phyloP scores from a whole-genome alignment of 306 rosid species.

The Fragaria iinumae region DNA sequence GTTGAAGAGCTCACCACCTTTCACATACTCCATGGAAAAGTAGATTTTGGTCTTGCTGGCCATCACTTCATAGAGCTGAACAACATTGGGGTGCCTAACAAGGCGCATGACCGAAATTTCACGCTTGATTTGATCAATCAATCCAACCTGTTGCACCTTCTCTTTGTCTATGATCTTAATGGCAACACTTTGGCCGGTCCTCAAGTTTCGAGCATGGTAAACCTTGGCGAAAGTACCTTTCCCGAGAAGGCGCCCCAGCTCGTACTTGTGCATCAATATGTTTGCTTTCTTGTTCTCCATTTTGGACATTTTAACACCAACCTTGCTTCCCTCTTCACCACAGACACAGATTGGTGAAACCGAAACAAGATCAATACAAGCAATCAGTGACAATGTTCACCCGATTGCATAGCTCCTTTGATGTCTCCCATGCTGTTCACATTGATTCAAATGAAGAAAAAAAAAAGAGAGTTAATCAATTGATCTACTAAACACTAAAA shows the following conservation, averaged over 20 bases:
- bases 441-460: neutral
- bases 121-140: conserved; percentile 59
- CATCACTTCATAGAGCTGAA: conserved; percentile 61
- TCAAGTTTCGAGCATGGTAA: conserved; percentile 45
- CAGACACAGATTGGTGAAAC: neutral
- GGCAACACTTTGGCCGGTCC: conserved; percentile 46
- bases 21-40: conserved; percentile 56
- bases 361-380: conserved; percentile 6
- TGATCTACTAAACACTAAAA: neutral
- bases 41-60: conserved; percentile 68
- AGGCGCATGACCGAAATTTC: conserved; percentile 56
- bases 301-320: neutral
- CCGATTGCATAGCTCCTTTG: neutral
- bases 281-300: conserved; percentile 31
- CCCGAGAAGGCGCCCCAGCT: conserved; percentile 54
- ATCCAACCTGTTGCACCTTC: conserved; percentile 36
- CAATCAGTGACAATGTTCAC: neutral
- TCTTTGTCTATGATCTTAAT: conserved; percentile 55
- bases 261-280: conserved; percentile 49
- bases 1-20: conserved; percentile 62
- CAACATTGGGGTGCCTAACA: conserved; percentile 55
- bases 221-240: conserved; percentile 63
- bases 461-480: neutral
- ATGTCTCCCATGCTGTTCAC: neutral
- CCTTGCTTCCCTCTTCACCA: no score